These are phyloP conservation scores for Fragaria iinumae DNA, from an alignment of 306 rosid species.

Conservation along the genomic window DNA sequence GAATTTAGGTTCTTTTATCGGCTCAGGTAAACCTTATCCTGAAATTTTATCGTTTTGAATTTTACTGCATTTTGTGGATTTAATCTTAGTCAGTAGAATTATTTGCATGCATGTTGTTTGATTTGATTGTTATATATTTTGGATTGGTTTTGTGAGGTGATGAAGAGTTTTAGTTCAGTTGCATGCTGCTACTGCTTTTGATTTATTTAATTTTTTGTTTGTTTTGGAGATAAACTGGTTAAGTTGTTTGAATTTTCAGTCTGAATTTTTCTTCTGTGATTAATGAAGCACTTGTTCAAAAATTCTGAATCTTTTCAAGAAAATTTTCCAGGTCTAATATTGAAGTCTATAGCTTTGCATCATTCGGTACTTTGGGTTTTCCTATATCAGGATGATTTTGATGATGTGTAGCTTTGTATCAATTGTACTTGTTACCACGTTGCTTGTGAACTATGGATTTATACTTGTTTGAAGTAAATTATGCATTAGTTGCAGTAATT, in stretches of 20 bases:
- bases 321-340: not conserved
- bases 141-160: not conserved
- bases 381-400: not conserved
- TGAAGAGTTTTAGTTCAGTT: not conserved
- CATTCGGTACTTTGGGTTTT: not conserved
- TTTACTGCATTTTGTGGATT: constrained; percentile 27
- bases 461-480: not conserved
- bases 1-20: constrained; percentile 54
- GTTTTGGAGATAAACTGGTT: not conserved
- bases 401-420: not conserved
- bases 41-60: not conserved
- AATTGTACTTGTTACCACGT: not conserved
- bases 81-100: not conserved
- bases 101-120: constrained; percentile 11
- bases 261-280: not conserved
- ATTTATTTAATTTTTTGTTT: too few species aligned
- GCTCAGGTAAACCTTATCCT: constrained; percentile 40
- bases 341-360: not conserved
- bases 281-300: too few species aligned
- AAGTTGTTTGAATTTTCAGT: not conserved
- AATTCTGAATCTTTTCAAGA: not conserved
- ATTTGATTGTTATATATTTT: not conserved
- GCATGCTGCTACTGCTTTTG: not conserved
- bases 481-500: not conserved
- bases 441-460: not conserved